Evolutionary conservation across 495 filamentous ascomycete species (phyloP), one percentile per base, ranked within the genome.

Genomic region (Evernia prunastri): DNA sequence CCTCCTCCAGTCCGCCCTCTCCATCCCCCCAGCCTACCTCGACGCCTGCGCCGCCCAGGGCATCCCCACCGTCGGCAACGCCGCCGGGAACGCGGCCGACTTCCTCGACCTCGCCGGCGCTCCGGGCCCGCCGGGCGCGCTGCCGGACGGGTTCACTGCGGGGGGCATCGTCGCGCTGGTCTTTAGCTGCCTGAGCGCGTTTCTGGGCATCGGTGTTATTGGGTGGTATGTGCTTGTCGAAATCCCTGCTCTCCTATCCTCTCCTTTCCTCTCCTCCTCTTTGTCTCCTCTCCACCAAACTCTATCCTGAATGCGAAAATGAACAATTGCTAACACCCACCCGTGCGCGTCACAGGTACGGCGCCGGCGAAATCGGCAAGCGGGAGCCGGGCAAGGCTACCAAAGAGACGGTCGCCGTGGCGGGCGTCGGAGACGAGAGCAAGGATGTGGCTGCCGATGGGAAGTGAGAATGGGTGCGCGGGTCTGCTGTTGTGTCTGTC

Each of bases 131-230:
- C 83, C 86, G 0, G 71, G 67, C 0, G 81, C 78, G 56, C 66
- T 94, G 27, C 89, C 89, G 0, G 78, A 73, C 23, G 89, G 91
- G 66, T 93, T 95, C 69, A 91, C 87, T 4, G 68, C 84, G 0
- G 77, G 79, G 29, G 90, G 90, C 5, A 87, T 88, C 57, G 84
- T 89, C 3, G 90, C 90, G 0, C 64, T 92, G 58, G 84, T 85
- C 6, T 91, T 93, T 67, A 91, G 87, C 70, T 78, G 79, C 63
- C 60, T 93, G 0, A 79, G 80, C 43, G 91, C 89, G 0, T 76
- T 91, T n/a, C 49, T 90, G n/a, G 91, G 91, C 7, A 78, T 92
- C 51, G 80, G 75, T 0, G 80, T 83, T 51, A 86, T 95, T 67
- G 77, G 78, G 0, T 86, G 88, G 81, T 94, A 89, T 71, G 88